Evolutionary conservation across 2,329 filamentous ascomycete species (phyloP), one percentile per base, ranked within the genome.

Genomic region (Exophiala bonariae): DNA sequence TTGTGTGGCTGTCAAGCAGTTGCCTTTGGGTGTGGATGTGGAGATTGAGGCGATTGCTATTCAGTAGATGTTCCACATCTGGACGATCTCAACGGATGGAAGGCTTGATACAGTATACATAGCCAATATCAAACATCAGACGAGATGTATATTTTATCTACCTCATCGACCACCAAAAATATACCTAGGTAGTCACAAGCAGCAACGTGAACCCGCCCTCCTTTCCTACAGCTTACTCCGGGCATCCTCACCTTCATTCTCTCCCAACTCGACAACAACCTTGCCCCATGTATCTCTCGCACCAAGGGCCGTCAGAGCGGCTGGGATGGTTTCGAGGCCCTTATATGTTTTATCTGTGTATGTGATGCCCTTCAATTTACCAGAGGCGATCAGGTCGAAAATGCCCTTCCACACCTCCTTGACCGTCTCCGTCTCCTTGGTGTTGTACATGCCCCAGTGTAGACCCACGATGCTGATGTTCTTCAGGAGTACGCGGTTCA

Each of bases 401-500:
- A 97, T 82, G 1, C 87, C 90, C 40, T 85, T 72, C 92, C 92
- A 97, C 1, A 96, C 90, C 17, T 71, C 67, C 6, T 77, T 74
- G 4, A 93, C 81, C 36, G 77, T 84, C 62, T 85, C 81, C 17
- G 76, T 81, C 72, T 96, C 87, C 57, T 86, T 80, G 35, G 76
- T 76, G 1, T 83, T 74, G 70, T 96, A 96, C 48, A 51, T 83
- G 10, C 92, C 92, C 92, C 92, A 97, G 71, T 95, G 88, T 61
- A 96, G 73, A 1, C 92, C 92, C 1, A 96, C 87, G 10, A 97
- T 74, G 54, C 83, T 86, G 55, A 96, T 92, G 66, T 96, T 96
- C 79, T 96, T 97, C 58, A 97, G 72, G 53, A 96, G 70, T 19
- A 96, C 89, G 67, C 92, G 85, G 68, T 97, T 97, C 74, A 95